Conservation (phyloP, 164 flowering plant species). For the Warburgia ugandensis region DNA sequence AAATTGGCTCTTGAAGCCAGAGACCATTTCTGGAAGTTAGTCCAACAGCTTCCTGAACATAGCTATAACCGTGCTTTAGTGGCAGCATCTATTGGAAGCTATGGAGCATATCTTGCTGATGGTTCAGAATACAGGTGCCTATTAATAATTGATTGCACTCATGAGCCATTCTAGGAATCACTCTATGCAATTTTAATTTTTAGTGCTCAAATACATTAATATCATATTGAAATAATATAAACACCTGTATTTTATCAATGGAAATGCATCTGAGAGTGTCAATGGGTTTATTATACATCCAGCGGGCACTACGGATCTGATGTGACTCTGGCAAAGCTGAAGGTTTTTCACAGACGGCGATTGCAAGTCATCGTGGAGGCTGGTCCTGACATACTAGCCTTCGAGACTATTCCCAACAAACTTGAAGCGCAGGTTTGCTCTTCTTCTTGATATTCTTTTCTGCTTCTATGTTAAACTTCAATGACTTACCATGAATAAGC, state of each 20-base stretch:
- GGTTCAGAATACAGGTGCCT: constrained; percentile 89
- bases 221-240: not conserved
- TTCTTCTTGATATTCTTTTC: not conserved
- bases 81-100: constrained; percentile 95
- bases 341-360: constrained; percentile 81
- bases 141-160: not conserved
- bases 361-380: constrained; percentile 73
- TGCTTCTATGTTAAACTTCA: not conserved
- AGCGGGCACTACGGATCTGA: constrained; percentile 72
- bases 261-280: constrained; percentile 4
- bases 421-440: constrained; percentile 80
- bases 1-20: constrained; percentile 71
- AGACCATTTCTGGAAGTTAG: constrained; percentile 58
- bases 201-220: too few relatives aligned
- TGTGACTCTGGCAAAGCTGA: constrained; percentile 58
- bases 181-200: not conserved
- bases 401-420: constrained; percentile 92
- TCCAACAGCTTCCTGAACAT: constrained; percentile 17
- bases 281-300: constrained; percentile 5
- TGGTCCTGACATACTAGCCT: constrained; percentile 78
- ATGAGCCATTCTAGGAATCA: not conserved
- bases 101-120: constrained; percentile 98
- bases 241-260: not conserved
- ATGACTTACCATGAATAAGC: not conserved
- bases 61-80: constrained; percentile 56